These are phyloP conservation scores for Fusarium denticulatum DNA, from an alignment of 2,329 filamentous ascomycete species.

Conservation along the genomic window DNA sequence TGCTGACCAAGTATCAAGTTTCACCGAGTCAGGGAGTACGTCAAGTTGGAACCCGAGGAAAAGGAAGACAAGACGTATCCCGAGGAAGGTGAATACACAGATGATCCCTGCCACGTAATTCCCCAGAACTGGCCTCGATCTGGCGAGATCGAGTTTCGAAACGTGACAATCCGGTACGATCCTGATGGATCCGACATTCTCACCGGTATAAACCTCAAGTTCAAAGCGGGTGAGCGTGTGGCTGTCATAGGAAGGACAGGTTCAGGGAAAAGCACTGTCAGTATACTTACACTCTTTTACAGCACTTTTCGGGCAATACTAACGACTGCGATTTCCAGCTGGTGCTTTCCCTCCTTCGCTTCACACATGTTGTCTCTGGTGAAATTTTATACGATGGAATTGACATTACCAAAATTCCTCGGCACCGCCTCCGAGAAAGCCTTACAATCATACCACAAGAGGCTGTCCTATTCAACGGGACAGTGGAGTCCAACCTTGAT, in stretches of 20 bases:
- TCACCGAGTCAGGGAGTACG: slow-evolving; percentile 61
- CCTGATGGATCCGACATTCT: slow-evolving; percentile 59
- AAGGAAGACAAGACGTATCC: slow-evolving; percentile 53
- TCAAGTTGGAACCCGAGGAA: slow-evolving; percentile 55
- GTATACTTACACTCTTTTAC: slow-evolving; percentile 35
- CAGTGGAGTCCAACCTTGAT: slow-evolving; percentile 68
- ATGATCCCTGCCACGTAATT: slow-evolving; percentile 51
- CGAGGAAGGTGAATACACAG: slow-evolving; percentile 53
- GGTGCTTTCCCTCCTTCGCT: slow-evolving; percentile 64
- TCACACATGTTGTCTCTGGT: slow-evolving; percentile 62
- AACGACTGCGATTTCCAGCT: slow-evolving; percentile 45
- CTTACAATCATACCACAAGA: slow-evolving; percentile 70
- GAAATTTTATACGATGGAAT: slow-evolving; percentile 65
- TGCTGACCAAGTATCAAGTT: slow-evolving; percentile 49
- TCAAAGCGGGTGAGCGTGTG: slow-evolving; percentile 75
- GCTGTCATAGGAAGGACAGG: slow-evolving; percentile 84
- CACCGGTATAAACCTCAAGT: slow-evolving; percentile 60
- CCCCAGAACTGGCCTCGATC: slow-evolving; percentile 57
- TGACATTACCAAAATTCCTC: slow-evolving; percentile 63
- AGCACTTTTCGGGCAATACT: not conserved
- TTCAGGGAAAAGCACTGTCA: slow-evolving; percentile 83
- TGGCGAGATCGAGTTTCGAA: slow-evolving; percentile 61
- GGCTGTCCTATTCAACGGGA: slow-evolving; percentile 65
- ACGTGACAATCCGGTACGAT: slow-evolving; percentile 61
- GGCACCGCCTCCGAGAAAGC: slow-evolving; percentile 61